A percentile compares a stretch with the other conserved stretches of the same genome.
These are phyloP conservation scores for Spathaspora sp. DNA, from an alignment of 805 yeast genomes.

Conservation along the genomic window DNA sequence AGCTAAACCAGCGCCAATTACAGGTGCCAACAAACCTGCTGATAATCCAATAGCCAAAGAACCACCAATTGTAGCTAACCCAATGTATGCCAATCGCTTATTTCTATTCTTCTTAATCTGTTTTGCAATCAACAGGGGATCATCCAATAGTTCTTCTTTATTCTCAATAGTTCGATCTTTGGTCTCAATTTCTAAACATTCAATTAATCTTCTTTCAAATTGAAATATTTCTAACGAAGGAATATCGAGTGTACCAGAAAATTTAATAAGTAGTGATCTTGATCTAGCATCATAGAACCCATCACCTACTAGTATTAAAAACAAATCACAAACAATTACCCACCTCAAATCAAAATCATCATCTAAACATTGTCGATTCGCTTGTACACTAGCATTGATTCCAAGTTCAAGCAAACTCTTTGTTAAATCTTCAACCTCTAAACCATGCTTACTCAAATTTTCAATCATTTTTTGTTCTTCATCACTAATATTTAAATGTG, in stretches of 20 bases:
- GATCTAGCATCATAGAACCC: slow-evolving; percentile 90
- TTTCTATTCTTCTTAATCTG: slow-evolving; percentile 65
- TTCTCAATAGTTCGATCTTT: slow-evolving; percentile 50
- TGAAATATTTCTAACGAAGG: slow-evolving; percentile 69
- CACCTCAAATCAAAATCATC: slow-evolving; percentile 67
- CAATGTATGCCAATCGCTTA: slow-evolving; percentile 79
- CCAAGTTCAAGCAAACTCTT: slow-evolving; percentile 45
- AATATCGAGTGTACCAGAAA: slow-evolving; percentile 62
- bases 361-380: slow-evolving; percentile 4
- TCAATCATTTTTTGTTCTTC: slow-evolving; percentile 88
- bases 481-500: slow-evolving; percentile 72
- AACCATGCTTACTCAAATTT: slow-evolving; percentile 77
- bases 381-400: slow-evolving; percentile 6
- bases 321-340: slow-evolving; percentile 91
- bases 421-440: slow-evolving; percentile 68
- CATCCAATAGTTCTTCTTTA: slow-evolving; percentile 69
- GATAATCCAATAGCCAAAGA: slow-evolving; percentile 90
- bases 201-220: slow-evolving; percentile 88
- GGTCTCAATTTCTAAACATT: slow-evolving; percentile 80
- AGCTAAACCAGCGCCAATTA: slow-evolving; percentile 96
- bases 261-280: slow-evolving; percentile 66
- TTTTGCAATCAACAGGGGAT: slow-evolving; percentile 67
- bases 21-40: slow-evolving; percentile 95
- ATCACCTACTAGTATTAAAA: slow-evolving; percentile 73
- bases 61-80: slow-evolving; percentile 95